Conservation (phyloP, 192 early-diverging fungal species). For the Umbelopsis ramanniana region DNA sequence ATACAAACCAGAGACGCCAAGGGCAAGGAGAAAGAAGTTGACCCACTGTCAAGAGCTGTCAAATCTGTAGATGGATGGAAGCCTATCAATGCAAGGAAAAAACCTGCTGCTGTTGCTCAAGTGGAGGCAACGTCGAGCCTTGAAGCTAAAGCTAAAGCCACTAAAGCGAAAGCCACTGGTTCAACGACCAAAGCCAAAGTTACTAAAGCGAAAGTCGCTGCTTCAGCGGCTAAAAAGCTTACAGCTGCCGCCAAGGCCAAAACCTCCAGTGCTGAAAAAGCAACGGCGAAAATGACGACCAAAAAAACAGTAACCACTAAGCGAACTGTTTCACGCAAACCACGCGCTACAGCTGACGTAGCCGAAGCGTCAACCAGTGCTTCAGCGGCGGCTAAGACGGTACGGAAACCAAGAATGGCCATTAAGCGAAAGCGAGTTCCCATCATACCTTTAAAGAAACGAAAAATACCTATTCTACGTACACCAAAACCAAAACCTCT, state of each 20-base stretch:
- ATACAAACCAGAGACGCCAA: not conserved
- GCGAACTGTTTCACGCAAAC: not conserved
- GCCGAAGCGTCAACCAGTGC: not conserved
- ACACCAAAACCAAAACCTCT: not conserved
- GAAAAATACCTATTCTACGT: not conserved
- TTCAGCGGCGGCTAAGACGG: not conserved
- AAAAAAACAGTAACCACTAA: not conserved
- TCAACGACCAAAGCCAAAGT: not conserved
- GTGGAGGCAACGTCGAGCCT: not conserved
- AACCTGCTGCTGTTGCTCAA: not conserved
- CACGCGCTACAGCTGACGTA: not conserved
- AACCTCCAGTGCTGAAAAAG: not conserved
- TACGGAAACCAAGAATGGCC: not conserved
- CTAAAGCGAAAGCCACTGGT: not conserved
- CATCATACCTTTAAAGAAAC: slow-evolving; percentile 1
- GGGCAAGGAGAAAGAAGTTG: not conserved
- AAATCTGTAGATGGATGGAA: slow-evolving; percentile 13
- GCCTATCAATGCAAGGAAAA: not conserved
- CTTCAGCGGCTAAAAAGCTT: not conserved
- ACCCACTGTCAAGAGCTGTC: not conserved
- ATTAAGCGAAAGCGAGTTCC: not conserved
- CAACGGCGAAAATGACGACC: not conserved
- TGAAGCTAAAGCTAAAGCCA: not conserved
- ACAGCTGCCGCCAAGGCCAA: too few species aligned
- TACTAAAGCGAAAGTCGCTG: not conserved